These are phyloP conservation scores for Talaromyces nanjingensis DNA, from an alignment of 495 filamentous ascomycete genomes.

Conservation along the genomic window DNA sequence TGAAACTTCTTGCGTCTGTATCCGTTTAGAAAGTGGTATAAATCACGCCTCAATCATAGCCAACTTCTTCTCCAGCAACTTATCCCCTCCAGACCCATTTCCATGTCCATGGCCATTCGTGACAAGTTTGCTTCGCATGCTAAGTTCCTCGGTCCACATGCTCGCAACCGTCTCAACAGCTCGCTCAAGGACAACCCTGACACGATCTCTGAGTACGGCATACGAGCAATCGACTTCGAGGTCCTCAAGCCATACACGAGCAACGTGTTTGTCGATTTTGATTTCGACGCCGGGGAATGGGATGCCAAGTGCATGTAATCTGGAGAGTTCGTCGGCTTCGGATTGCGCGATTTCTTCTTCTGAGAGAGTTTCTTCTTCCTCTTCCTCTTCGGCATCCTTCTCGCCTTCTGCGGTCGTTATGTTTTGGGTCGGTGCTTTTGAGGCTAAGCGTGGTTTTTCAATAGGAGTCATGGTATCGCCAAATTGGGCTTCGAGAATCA, in stretches of 20 bases:
- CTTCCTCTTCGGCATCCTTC: slow-evolving; percentile 19
- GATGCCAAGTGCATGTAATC: slow-evolving; percentile 73
- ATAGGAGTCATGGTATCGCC: slow-evolving; percentile 72
- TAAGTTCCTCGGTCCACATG: slow-evolving; percentile 45
- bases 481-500: slow-evolving; percentile 97
- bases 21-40: not conserved
- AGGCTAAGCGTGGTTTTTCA: slow-evolving; percentile 51
- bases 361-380: slow-evolving; percentile 33
- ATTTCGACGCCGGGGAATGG: slow-evolving; percentile 85
- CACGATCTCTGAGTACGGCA: slow-evolving; percentile 65
- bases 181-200: slow-evolving; percentile 82
- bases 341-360: slow-evolving; percentile 46
- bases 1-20: not conserved
- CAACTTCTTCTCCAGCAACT: slow-evolving; percentile 2
- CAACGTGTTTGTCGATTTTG: slow-evolving; percentile 79
- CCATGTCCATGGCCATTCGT: slow-evolving; percentile 7
- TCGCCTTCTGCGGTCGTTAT: slow-evolving; percentile 14
- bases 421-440: slow-evolving; percentile 24
- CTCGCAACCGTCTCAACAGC: slow-evolving; percentile 86
- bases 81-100: not conserved
- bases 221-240: slow-evolving; percentile 81
- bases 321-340: slow-evolving; percentile 52
- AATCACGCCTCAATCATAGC: slow-evolving; percentile 9
- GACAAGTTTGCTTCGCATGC: not conserved
- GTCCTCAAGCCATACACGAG: slow-evolving; percentile 84